phyloP scores from a whole-genome alignment of 176 grass and related monocot species.

The Triticum dicoccoides region DNA sequence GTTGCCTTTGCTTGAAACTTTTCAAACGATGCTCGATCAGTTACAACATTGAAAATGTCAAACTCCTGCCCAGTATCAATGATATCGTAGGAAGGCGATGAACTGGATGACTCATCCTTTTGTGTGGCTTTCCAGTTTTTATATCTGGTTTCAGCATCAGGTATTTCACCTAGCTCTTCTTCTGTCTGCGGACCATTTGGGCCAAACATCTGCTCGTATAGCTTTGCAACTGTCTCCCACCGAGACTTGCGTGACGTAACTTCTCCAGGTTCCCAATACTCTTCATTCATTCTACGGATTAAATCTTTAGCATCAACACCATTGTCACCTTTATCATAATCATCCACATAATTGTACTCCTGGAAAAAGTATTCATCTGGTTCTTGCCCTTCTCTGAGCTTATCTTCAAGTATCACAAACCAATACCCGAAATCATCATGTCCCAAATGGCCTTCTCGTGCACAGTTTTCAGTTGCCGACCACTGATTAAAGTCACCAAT shows the following conservation, averaged over 20 bases:
- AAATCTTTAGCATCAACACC: slow-evolving; percentile 74
- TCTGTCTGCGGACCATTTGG: slow-evolving; percentile 82
- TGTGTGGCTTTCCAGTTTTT: slow-evolving; percentile 67
- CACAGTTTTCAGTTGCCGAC: slow-evolving; percentile 65
- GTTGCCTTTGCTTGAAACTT: slow-evolving; percentile 80
- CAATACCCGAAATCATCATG: slow-evolving; percentile 99
- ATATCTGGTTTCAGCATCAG: slow-evolving; percentile 76
- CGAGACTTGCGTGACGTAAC: slow-evolving; percentile 51
- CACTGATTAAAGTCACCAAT: slow-evolving; percentile 94
- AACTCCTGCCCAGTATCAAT: slow-evolving; percentile 68
- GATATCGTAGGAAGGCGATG: slow-evolving; percentile 52
- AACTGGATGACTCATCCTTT: slow-evolving; percentile 33
- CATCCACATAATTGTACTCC: slow-evolving; percentile 91
- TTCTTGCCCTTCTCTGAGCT: slow-evolving; percentile 81
- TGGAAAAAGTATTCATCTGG: slow-evolving; percentile 88
- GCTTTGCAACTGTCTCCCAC: slow-evolving; percentile 72
- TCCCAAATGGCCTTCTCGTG: slow-evolving; percentile 86
- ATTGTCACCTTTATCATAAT: slow-evolving; percentile 96
- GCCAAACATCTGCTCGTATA: slow-evolving; percentile 98
- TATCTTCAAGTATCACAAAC: slow-evolving; percentile 91
- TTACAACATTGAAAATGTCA: slow-evolving; percentile 59
- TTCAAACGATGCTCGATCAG: slow-evolving; percentile 65
- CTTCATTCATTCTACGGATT: slow-evolving; percentile 61
- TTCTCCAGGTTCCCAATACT: slow-evolving; percentile 95
- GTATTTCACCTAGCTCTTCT: slow-evolving; percentile 86